Percentiles rank a stretch among this genome's conserved stretches.
Evolutionary conservation across 2,329 filamentous ascomycete genomes (phyloP).

Genomic region (Fusarium udum): DNA sequence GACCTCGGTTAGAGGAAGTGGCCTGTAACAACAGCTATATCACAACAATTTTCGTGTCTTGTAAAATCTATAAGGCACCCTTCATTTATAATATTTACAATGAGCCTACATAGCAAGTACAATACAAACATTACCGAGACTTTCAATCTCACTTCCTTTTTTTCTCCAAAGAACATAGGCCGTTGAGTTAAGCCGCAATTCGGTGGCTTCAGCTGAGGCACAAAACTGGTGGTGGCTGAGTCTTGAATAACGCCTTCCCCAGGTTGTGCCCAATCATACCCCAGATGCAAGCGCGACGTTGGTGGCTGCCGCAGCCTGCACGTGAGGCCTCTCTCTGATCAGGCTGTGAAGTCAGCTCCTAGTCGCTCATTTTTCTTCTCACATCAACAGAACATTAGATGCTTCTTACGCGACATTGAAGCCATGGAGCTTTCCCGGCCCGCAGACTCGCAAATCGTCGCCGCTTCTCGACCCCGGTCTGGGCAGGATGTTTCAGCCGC

Average conservation of each 20-base stretch:
- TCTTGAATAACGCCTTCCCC: background rate
- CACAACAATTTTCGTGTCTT: no score
- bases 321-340: background rate
- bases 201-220: background rate
- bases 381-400: fast-evolving
- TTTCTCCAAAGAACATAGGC: fast-evolving
- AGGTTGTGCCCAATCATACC: background rate
- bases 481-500: background rate
- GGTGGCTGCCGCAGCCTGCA: background rate
- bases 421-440: background rate
- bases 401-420: no score
- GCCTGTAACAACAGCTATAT: no score
- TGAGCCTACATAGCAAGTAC: background rate
- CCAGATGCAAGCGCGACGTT: background rate
- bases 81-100: background rate
- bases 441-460: fast-evolving
- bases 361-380: fast-evolving
- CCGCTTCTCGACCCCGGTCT: background rate
- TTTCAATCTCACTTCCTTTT: background rate
- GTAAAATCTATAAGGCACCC: background rate
- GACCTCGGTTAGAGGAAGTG: no score
- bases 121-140: background rate
- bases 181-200: background rate
- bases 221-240: background rate
- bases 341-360: background rate